A percentile compares a stretch with the other conserved stretches of the same genome.
These are phyloP conservation scores for Backusella liffmaniae DNA, from an alignment of 192 early-diverging fungal species.

Conservation along the genomic window DNA sequence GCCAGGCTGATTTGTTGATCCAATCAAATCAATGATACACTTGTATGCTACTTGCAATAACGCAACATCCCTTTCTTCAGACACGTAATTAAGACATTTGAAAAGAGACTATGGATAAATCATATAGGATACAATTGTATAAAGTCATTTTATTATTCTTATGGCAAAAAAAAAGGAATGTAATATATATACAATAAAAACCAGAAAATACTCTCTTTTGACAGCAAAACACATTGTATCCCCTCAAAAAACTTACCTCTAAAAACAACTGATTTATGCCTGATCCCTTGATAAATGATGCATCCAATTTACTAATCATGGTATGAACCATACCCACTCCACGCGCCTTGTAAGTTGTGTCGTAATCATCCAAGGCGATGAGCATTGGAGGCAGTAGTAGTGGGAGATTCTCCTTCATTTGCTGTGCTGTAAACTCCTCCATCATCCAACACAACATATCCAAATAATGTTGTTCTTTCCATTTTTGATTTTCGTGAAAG, in stretches of 20 bases:
- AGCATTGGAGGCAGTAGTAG: constrained; percentile 18
- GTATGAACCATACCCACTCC: constrained; percentile 15
- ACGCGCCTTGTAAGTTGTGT: constrained; percentile 17
- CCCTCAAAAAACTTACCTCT: constrained; percentile 15
- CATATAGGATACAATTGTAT: neutral
- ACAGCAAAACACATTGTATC: neutral
- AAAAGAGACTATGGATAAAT: constrained; percentile 13
- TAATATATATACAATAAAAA: neutral
- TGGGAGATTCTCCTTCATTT: constrained; percentile 11
- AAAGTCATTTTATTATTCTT: neutral
- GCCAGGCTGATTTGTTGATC: neutral
- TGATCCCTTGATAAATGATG: neutral
- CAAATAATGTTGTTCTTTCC: neutral
- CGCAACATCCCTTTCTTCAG: constrained; percentile 7
- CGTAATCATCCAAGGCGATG: constrained; percentile 22
- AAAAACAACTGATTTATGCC: constrained; percentile 23
- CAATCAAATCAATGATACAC: constrained; percentile 19
- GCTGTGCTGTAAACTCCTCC: neutral
- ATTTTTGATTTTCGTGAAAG: constrained; percentile 15
- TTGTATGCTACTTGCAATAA: constrained; percentile 14
- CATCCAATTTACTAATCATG: constrained; percentile 18
- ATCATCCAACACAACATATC: constrained; percentile 23
- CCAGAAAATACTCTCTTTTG: neutral
- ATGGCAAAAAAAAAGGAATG: neutral
- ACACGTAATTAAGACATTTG: constrained; percentile 17